Percentiles rank a stretch among this genome's conserved stretches.
These are phyloP conservation scores for Lepidium aucheri DNA, from an alignment of 345 rosid species.

Conservation along the genomic window DNA sequence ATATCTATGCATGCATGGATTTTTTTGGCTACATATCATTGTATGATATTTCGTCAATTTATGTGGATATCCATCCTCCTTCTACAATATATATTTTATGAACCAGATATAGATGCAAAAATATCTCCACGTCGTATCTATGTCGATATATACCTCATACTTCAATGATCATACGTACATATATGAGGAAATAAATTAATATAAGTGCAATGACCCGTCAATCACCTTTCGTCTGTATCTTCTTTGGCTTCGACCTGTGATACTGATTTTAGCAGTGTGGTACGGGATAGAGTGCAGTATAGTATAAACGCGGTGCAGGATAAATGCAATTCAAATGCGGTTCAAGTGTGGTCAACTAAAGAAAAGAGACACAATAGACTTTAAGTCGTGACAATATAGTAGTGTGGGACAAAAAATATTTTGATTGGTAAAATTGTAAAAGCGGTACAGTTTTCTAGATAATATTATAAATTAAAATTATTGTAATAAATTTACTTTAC, in stretches of 20 bases:
- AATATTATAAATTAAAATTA: too few species aligned
- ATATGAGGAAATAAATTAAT: constrained; percentile 3
- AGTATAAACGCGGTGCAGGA: too few species aligned
- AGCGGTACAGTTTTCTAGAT: too few species aligned
- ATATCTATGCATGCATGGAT: background rate
- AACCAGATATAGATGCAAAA: constrained; percentile 1
- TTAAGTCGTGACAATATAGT: too few species aligned
- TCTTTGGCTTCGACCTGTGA: background rate
- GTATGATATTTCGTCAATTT: background rate
- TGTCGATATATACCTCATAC: constrained; percentile 9
- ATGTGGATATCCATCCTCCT: background rate
- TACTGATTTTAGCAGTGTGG: too few species aligned
- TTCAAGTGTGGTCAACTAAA: too few species aligned
- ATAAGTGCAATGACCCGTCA: constrained; percentile 8
- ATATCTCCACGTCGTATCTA: constrained; percentile 10
- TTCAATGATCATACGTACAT: background rate
- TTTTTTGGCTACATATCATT: background rate
- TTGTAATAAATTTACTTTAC: too few species aligned
- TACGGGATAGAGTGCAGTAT: too few species aligned
- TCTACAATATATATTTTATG: background rate
- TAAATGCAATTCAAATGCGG: too few species aligned
- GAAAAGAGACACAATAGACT: too few species aligned
- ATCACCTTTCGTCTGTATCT: background rate
- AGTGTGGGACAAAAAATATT: too few species aligned
- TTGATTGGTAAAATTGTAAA: too few species aligned